These are phyloP conservation scores for Raphanus hybrid DNA, from an alignment of 441 rosid genomes.

Conservation along the genomic window DNA sequence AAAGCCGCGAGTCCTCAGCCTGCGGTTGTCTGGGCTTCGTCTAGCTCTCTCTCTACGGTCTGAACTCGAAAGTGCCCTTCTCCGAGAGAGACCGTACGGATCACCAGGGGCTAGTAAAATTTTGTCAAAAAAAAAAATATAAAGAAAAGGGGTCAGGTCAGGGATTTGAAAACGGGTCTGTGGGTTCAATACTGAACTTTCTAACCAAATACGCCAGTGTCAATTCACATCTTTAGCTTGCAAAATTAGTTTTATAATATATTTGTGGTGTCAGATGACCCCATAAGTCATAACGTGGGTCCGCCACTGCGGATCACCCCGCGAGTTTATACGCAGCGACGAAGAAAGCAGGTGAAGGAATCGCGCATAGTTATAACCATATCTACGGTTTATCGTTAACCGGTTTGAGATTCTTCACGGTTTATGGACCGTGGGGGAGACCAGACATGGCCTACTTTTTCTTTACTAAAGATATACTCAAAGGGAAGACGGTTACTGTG, in stretches of 20 bases:
- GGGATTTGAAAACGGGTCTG: too few species aligned
- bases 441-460: conserved; percentile 90
- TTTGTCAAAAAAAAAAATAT: too few species aligned
- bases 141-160: too few species aligned
- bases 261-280: too few species aligned
- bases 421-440: conserved; percentile 88
- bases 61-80: conserved; percentile 70
- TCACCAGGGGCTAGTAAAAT: too few species aligned
- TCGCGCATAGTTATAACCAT: conserved; percentile 75
- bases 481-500: conserved; percentile 60
- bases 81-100: conserved; percentile 77
- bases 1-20: conserved; percentile 73
- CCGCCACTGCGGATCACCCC: too few species aligned
- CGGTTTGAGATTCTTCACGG: conserved; percentile 82
- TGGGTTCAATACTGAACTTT: too few species aligned
- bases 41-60: conserved; percentile 86
- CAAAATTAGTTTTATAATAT: too few species aligned
- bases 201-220: too few species aligned
- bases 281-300: too few species aligned
- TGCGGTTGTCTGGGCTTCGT: conserved; percentile 73
- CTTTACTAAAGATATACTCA: conserved; percentile 69
- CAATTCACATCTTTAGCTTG: too few species aligned
- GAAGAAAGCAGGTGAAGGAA: conserved; percentile 82
- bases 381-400: conserved; percentile 80
- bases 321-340: conserved; percentile 88